Conservation (phyloP, 768 basidiomycete species). For the Symmetrospora coprosmae region DNA sequence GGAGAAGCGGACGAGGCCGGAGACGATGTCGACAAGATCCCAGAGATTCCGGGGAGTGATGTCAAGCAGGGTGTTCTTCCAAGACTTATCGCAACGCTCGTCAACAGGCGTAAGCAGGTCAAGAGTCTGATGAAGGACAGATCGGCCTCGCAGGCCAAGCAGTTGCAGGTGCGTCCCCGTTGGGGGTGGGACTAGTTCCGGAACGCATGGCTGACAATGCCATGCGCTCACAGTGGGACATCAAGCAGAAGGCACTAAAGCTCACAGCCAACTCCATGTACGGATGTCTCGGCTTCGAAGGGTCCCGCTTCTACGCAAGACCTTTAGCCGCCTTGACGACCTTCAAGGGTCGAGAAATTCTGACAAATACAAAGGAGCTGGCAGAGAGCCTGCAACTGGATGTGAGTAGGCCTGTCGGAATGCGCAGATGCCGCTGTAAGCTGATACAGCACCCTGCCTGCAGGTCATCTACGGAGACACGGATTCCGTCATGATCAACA, state of each 20-base stretch:
- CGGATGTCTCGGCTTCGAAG: constrained; percentile 94
- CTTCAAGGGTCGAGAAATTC: constrained; percentile 90
- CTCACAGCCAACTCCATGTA: constrained; percentile 99
- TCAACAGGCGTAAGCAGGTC: constrained; percentile 73
- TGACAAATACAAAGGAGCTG: constrained; percentile 80
- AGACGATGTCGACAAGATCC: constrained; percentile 69
- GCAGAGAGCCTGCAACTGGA: constrained; percentile 81
- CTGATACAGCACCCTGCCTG: background rate
- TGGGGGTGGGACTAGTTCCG: background rate
- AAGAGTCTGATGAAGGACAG: constrained; percentile 89
- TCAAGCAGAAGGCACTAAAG: constrained; percentile 91
- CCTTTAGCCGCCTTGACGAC: constrained; percentile 96
- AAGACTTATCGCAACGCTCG: constrained; percentile 89
- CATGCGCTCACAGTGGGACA: constrained; percentile 56
- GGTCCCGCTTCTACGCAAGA: constrained; percentile 88
- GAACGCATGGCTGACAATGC: background rate
- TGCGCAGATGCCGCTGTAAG: background rate
- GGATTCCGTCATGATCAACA: constrained; percentile 96
- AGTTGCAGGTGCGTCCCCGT: constrained; percentile 59
- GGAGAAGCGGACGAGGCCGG: constrained; percentile 28
- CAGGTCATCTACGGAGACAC: constrained; percentile 99
- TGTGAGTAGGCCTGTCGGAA: constrained; percentile 49
- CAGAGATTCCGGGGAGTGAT: constrained; percentile 64
- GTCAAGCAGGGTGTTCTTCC: constrained; percentile 79
- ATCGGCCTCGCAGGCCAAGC: constrained; percentile 51